Evolutionary conservation across 2,329 filamentous ascomycete species (phyloP).

Genomic region (Ceratocystis albifundus): DNA sequence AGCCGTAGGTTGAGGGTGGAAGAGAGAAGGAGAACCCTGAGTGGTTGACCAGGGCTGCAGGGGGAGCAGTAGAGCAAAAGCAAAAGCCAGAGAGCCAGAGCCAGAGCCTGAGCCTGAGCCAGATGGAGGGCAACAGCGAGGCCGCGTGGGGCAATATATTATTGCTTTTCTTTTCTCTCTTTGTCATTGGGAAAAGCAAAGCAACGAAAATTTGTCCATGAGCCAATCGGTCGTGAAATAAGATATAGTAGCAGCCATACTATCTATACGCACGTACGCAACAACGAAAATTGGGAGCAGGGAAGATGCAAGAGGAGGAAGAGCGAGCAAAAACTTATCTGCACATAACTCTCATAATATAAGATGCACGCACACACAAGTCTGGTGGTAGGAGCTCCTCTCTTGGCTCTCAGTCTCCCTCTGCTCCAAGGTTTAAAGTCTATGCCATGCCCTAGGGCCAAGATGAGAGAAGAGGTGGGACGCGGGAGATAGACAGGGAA

Average conservation of each 20-base stretch:
- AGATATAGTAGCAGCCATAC: neutral
- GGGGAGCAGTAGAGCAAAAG: too few species aligned
- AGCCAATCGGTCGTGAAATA: too few species aligned
- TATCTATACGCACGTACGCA: neutral
- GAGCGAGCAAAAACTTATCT: neutral
- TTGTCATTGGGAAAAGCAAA: too few species aligned
- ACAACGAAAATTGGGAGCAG: neutral
- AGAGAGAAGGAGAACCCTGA: too few species aligned
- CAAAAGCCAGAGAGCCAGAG: too few species aligned
- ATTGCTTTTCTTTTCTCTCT: too few species aligned
- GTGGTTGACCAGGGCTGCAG: too few species aligned
- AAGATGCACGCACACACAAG: neutral
- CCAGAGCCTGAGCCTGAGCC: too few species aligned
- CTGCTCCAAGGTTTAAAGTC: neutral
- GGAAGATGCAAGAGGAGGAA: neutral
- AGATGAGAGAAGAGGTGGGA: neutral
- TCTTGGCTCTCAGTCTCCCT: too few species aligned
- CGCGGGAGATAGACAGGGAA: neutral
- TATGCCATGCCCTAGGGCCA: neutral
- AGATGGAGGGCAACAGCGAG: too few species aligned
- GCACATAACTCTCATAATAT: neutral
- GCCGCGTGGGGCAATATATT: too few species aligned
- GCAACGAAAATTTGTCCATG: neutral
- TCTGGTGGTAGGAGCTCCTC: neutral
- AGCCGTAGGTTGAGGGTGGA: too few species aligned